Evolutionary conservation across 176 grass and related monocot genomes (phyloP).

Genomic region (Oryza meyeriana): DNA sequence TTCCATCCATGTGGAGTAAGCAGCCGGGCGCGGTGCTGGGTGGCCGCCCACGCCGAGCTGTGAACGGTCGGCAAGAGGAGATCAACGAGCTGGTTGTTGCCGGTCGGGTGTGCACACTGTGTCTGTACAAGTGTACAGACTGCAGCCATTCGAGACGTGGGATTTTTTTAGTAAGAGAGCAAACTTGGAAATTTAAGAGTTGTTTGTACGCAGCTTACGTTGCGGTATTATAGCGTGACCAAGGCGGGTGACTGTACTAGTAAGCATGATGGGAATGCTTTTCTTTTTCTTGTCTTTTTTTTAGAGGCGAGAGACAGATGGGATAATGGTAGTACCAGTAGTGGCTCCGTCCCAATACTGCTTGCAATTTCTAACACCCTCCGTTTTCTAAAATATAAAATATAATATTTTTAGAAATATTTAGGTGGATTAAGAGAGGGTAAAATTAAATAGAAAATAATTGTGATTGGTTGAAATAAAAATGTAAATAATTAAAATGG

Average conservation of each 20-base stretch:
- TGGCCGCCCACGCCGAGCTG: neutral
- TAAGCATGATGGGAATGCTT: neutral
- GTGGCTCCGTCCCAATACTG: neutral
- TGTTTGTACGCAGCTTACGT: too few species aligned
- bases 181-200: neutral
- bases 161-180: neutral
- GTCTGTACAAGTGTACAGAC: neutral
- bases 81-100: neutral
- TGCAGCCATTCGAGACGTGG: neutral
- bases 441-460: too few species aligned
- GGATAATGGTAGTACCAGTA: too few species aligned
- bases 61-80: neutral
- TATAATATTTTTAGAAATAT: too few species aligned
- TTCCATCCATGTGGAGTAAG: constrained; percentile 13
- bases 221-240: neutral
- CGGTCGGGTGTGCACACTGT: neutral
- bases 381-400: too few species aligned
- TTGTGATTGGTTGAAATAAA: too few species aligned
- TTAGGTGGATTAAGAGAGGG: too few species aligned
- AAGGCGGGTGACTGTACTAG: neutral
- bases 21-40: neutral
- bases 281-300: neutral
- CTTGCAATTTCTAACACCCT: too few species aligned
- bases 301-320: too few species aligned
- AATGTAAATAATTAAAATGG: too few species aligned